Percentiles rank a stretch among this genome's conserved stretches.
Conservation (phyloP, 129 eudicot genomes). For the Artemisia tridentata region DNA sequence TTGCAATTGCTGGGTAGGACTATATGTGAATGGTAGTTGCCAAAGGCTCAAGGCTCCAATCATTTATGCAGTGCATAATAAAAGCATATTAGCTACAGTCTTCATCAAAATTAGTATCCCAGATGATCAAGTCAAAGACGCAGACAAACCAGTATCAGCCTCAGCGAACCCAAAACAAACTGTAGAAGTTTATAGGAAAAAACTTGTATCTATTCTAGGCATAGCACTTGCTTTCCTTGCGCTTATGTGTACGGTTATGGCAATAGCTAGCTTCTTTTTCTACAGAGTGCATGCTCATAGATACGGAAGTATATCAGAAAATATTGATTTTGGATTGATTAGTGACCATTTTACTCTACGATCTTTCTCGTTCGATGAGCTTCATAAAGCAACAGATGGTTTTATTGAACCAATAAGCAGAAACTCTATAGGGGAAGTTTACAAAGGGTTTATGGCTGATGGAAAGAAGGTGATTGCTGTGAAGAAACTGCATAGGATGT, state of each 20-base stretch:
- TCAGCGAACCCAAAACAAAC: background rate
- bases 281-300: slow-evolving; percentile 26
- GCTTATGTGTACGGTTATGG: slow-evolving; percentile 25
- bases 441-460: slow-evolving; percentile 34
- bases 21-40: slow-evolving; percentile 15
- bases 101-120: slow-evolving; percentile 31
- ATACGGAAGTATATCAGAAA: slow-evolving; percentile 13
- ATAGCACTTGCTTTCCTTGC: slow-evolving; percentile 24
- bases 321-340: slow-evolving; percentile 5
- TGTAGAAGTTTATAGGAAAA: slow-evolving; percentile 4
- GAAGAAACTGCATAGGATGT: slow-evolving; percentile 27
- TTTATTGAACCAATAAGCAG: slow-evolving; percentile 33
- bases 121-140: background rate
- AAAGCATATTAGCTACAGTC: slow-evolving; percentile 1
- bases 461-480: slow-evolving; percentile 30
- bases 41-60: slow-evolving; percentile 12
- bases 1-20: slow-evolving; percentile 35
- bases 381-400: slow-evolving; percentile 38
- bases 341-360: slow-evolving; percentile 29
- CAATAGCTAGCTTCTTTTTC: slow-evolving; percentile 23
- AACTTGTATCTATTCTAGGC: slow-evolving; percentile 15
- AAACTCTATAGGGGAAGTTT: slow-evolving; percentile 22
- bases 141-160: background rate
- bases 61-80: background rate
- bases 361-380: slow-evolving; percentile 33